Evolutionary conservation across 2,329 filamentous ascomycete genomes (phyloP).

Genomic region (Colletotrichum acutatum): DNA sequence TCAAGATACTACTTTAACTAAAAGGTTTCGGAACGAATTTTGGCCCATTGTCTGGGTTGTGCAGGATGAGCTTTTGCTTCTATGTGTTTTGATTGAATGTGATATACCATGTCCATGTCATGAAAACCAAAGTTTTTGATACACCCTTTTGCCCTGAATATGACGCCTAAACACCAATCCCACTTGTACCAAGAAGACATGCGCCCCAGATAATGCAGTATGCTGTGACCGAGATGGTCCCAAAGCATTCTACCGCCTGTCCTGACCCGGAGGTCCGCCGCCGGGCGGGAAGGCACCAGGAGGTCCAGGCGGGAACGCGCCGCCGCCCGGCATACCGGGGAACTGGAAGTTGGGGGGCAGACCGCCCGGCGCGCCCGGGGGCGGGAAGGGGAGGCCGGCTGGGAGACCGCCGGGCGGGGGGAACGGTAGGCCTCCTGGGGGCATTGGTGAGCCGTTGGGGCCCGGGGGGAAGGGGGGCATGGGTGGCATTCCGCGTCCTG

Average conservation of each 20-base stretch:
- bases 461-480: conserved; percentile 57
- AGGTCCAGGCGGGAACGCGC: conserved; percentile 51
- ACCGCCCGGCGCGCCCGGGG: conserved; percentile 38
- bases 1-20: conserved; percentile 27
- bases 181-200: conserved; percentile 16
- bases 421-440: conserved; percentile 56
- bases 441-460: conserved; percentile 49
- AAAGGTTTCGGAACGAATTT: neutral
- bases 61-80: neutral
- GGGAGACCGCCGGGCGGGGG: conserved; percentile 49
- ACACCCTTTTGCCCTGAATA: conserved; percentile 4
- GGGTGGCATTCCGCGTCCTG: conserved; percentile 60
- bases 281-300: conserved; percentile 49
- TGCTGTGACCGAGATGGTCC: neutral
- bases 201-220: neutral
- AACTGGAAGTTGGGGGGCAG: conserved; percentile 63
- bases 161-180: conserved; percentile 46
- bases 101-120: conserved; percentile 26
- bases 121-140: conserved; percentile 11
- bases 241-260: conserved; percentile 48
- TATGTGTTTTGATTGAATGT: conserved; percentile 7
- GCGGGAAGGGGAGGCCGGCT: conserved; percentile 41
- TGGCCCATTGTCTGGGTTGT: neutral
- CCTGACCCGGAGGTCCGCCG: conserved; percentile 48
- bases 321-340: conserved; percentile 53